Percentiles rank a stretch among this genome's conserved stretches.
These are phyloP conservation scores for Erigeron philadelphicus DNA, from an alignment of 140 eudicot species.

Conservation along the genomic window DNA sequence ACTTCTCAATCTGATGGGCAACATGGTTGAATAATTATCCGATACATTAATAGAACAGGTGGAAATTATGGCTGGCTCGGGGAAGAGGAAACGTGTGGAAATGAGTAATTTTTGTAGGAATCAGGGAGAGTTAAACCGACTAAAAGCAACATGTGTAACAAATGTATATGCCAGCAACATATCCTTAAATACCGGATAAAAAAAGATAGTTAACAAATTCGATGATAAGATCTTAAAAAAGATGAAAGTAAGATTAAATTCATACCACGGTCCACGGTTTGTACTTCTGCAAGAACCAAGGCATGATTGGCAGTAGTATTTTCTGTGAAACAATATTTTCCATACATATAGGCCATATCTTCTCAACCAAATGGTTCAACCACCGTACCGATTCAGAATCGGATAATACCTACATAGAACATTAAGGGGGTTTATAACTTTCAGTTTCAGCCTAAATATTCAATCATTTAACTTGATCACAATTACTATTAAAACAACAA, in stretches of 20 bases:
- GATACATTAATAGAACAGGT: no score
- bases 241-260: constrained; percentile 12
- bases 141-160: no score
- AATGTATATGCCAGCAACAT: no score
- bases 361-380: constrained; percentile 82
- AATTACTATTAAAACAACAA: background rate
- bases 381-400: constrained; percentile 92
- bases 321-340: constrained; percentile 75
- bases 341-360: constrained; percentile 82
- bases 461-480: constrained; percentile 12
- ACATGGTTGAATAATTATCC: no score
- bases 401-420: constrained; percentile 49
- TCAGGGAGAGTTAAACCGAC: no score
- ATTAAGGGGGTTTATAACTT: background rate
- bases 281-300: constrained; percentile 91
- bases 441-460: constrained; percentile 14
- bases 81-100: no score
- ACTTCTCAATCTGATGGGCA: no score
- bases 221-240: background rate
- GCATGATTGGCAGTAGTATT: constrained; percentile 73
- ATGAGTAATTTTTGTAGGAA: no score
- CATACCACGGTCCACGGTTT: constrained; percentile 96
- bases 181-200: background rate
- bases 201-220: background rate
- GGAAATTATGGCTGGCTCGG: no score